Evolutionary conservation across 2,329 filamentous ascomycete species (phyloP).

Genomic region (Colletotrichum simmondsii): DNA sequence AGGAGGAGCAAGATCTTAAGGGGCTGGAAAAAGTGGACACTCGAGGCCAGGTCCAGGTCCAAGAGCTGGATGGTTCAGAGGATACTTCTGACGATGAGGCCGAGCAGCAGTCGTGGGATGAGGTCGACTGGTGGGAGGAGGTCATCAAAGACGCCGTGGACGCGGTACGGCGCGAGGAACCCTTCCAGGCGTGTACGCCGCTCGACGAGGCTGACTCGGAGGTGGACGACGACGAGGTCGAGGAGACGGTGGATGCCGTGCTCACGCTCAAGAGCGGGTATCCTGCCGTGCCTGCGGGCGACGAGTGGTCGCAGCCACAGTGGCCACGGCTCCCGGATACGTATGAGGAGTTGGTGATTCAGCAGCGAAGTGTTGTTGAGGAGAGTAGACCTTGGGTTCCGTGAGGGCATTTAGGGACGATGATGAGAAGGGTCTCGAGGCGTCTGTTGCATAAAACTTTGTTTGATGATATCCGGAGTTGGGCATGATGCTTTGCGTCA

Average conservation of each 20-base stretch:
- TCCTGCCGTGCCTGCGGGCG: constrained; percentile 20
- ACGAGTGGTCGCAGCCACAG: constrained; percentile 33
- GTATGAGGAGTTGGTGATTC: constrained; percentile 31
- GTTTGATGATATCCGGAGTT: constrained; percentile 1
- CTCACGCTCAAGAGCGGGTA: constrained; percentile 22
- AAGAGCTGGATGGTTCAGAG: not conserved
- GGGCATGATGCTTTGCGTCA: not conserved
- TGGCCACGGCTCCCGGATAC: constrained; percentile 32
- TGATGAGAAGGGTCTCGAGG: not conserved
- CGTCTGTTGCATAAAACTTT: not conserved
- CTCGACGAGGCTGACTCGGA: constrained; percentile 34
- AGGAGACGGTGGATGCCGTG: constrained; percentile 31
- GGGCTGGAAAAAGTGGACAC: not conserved
- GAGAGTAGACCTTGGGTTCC: constrained; percentile 15
- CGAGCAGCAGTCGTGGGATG: constrained; percentile 16
- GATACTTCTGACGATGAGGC: not conserved
- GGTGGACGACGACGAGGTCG: constrained; percentile 29
- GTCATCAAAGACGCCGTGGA: constrained; percentile 34
- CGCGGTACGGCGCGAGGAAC: constrained; percentile 23
- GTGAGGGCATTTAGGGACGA: not conserved
- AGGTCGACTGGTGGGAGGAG: constrained; percentile 30
- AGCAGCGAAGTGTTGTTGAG: constrained; percentile 21
- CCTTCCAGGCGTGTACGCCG: constrained; percentile 22
- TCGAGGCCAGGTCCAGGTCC: not conserved
- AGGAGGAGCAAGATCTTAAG: not conserved